phyloP scores from a whole-genome alignment of 2,329 filamentous ascomycete genomes.

The Xylaria sp. region DNA sequence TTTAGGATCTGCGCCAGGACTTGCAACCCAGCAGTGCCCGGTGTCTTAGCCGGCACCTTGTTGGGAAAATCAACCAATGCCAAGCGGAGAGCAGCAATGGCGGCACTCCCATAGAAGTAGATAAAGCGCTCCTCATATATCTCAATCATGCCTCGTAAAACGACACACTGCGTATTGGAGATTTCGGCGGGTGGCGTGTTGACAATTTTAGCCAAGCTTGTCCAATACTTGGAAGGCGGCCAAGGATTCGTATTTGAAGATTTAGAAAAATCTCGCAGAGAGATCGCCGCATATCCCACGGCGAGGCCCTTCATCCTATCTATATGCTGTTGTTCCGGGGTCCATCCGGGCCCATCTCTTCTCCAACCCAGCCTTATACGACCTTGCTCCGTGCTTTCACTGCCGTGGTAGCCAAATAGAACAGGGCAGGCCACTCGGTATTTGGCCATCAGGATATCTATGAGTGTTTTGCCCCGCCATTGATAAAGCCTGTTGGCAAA shows the following conservation, averaged over 20 bases:
- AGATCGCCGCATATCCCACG: constrained; percentile 84
- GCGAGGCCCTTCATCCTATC: constrained; percentile 87
- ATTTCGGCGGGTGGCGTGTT: constrained; percentile 76
- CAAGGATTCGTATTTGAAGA: constrained; percentile 77
- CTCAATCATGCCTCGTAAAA: constrained; percentile 77
- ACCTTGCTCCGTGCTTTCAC: constrained; percentile 77
- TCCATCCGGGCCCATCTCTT: constrained; percentile 68
- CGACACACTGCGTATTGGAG: constrained; percentile 78
- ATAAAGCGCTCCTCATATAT: constrained; percentile 81
- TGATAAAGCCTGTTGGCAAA: constrained; percentile 76
- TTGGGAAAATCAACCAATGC: constrained; percentile 80
- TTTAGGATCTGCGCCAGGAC: constrained; percentile 66
- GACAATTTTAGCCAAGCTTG: constrained; percentile 77
- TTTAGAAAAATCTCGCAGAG: constrained; percentile 83
- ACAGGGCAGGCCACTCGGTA: constrained; percentile 83
- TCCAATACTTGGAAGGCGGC: constrained; percentile 86
- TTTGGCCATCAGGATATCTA: constrained; percentile 89
- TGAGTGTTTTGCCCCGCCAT: constrained; percentile 74
- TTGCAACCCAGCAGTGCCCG: constrained; percentile 63
- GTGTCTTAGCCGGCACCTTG: constrained; percentile 59
- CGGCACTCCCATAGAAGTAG: constrained; percentile 82
- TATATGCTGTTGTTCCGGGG: constrained; percentile 77
- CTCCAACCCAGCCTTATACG: constrained; percentile 79
- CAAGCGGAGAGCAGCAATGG: constrained; percentile 74
- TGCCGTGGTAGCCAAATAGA: constrained; percentile 84